A percentile compares a stretch with the other conserved stretches of the same genome.
phyloP scores from a whole-genome alignment of 2,329 filamentous ascomycete species.

The Verticillium longisporum region DNA sequence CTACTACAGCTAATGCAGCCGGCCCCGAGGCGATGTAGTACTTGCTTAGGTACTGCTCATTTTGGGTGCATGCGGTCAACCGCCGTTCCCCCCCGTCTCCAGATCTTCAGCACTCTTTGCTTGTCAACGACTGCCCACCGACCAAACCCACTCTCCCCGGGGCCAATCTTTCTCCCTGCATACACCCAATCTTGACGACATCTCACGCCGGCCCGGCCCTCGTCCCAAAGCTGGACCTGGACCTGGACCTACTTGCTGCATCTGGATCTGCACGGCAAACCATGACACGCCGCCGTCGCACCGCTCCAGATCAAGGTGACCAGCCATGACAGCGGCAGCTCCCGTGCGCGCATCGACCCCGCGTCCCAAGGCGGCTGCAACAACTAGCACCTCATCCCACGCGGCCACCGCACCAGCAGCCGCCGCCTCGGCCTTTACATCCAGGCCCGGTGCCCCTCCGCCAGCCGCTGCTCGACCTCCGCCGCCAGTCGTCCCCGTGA shows the following conservation, averaged over 20 bases:
- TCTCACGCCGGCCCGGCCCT: background rate
- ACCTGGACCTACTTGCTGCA: too few species aligned
- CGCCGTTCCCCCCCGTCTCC: background rate
- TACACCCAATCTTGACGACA: slow-evolving; percentile 12
- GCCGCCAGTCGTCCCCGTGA: slow-evolving; percentile 16
- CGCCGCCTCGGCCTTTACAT: slow-evolving; percentile 3
- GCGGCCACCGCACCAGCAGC: slow-evolving; percentile 1
- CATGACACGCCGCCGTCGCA: background rate
- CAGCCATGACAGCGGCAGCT: slow-evolving; percentile 15
- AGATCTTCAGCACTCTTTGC: slow-evolving; percentile 5
- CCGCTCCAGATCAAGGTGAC: background rate
- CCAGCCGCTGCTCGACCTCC: slow-evolving; percentile 7
- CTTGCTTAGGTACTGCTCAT: background rate
- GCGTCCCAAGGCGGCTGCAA: slow-evolving; percentile 12
- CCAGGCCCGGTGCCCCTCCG: slow-evolving; percentile 2
- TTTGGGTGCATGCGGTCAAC: background rate
- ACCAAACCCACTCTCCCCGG: slow-evolving; percentile 2
- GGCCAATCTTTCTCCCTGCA: slow-evolving; percentile 10
- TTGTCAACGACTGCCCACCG: slow-evolving; percentile 2
- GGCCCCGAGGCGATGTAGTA: background rate
- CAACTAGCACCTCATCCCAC: slow-evolving; percentile 7
- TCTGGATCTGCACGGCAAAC: background rate
- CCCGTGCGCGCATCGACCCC: slow-evolving; percentile 14
- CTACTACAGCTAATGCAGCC: slow-evolving; percentile 13
- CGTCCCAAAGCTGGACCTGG: background rate